These are phyloP conservation scores for Chaetomiaceae sp. DNA, from an alignment of 2,329 filamentous ascomycete genomes.

Conservation along the genomic window DNA sequence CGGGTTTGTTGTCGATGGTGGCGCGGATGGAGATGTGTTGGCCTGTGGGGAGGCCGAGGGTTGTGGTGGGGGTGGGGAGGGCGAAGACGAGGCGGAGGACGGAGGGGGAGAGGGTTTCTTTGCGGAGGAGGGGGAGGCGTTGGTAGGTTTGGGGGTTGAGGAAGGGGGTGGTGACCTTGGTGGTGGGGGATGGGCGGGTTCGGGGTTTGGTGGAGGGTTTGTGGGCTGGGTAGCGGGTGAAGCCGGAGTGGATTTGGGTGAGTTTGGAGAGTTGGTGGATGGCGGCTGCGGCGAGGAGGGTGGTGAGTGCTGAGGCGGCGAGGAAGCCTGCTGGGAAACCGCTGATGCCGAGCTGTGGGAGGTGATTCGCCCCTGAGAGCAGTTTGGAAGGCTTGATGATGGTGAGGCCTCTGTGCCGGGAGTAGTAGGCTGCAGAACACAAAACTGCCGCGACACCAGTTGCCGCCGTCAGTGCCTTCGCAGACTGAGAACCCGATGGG, in stretches of 20 bases:
- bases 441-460: neutral
- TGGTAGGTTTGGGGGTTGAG: conserved; percentile 47
- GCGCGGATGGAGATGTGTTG: conserved; percentile 53
- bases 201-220: neutral
- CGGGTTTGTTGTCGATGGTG: conserved; percentile 40
- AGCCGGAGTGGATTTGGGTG: neutral
- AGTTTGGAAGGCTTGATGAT: neutral
- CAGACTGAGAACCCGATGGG: neutral
- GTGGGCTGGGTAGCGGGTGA: neutral
- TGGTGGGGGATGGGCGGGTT: neutral
- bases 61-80: conserved; percentile 41
- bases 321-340: neutral
- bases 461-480: neutral
- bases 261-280: neutral
- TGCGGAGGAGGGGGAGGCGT: conserved; percentile 40
- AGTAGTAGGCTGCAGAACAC: neutral
- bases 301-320: neutral
- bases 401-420: neutral
- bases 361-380: neutral
- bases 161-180: neutral
- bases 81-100: conserved; percentile 46
- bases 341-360: neutral
- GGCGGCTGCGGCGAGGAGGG: neutral
- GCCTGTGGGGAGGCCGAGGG: conserved; percentile 51
- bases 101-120: conserved; percentile 38